Conservation (phyloP, 1,284 basidiomycete genomes). For the Leucoagaricus sp. region DNA sequence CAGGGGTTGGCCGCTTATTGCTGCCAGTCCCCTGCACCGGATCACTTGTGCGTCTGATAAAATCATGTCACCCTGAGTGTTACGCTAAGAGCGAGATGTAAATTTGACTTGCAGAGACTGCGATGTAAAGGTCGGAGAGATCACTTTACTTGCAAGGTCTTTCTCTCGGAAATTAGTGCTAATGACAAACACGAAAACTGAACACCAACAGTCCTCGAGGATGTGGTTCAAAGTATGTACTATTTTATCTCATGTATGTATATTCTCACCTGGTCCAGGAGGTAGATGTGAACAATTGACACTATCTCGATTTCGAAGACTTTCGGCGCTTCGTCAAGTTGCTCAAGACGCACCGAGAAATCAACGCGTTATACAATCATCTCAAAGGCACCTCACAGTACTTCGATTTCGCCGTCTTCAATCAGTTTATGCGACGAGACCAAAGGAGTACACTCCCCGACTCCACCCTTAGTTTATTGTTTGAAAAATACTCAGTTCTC, state of each 20-base stretch:
- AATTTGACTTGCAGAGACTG: too few relatives aligned
- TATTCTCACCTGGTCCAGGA: slow-evolving; percentile 42
- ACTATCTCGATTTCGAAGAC: slow-evolving; percentile 79
- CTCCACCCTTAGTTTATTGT: background rate
- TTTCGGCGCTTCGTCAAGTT: slow-evolving; percentile 88
- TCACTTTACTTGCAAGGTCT: too few relatives aligned
- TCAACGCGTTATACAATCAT: slow-evolving; percentile 68
- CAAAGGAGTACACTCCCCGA: slow-evolving; percentile 56
- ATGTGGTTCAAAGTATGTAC: slow-evolving; percentile 64
- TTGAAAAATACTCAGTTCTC: slow-evolving; percentile 13
- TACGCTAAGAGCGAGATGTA: too few relatives aligned
- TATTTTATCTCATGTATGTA: background rate
- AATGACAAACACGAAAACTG: too few relatives aligned
- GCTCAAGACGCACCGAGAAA: slow-evolving; percentile 82
- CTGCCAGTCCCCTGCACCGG: too few relatives aligned
- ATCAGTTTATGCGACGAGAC: slow-evolving; percentile 62
- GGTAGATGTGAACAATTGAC: slow-evolving; percentile 67
- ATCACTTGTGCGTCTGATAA: too few relatives aligned
- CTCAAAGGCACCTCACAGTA: slow-evolving; percentile 43
- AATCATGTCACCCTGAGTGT: too few relatives aligned
- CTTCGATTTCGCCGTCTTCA: slow-evolving; percentile 61
- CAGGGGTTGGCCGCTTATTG: too few relatives aligned
- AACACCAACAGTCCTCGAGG: slow-evolving; percentile 66
- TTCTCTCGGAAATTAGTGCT: too few relatives aligned
- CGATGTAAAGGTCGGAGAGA: too few relatives aligned